phyloP scores from a whole-genome alignment of 116 monocot species.

The Cymodocea nodosa region DNA sequence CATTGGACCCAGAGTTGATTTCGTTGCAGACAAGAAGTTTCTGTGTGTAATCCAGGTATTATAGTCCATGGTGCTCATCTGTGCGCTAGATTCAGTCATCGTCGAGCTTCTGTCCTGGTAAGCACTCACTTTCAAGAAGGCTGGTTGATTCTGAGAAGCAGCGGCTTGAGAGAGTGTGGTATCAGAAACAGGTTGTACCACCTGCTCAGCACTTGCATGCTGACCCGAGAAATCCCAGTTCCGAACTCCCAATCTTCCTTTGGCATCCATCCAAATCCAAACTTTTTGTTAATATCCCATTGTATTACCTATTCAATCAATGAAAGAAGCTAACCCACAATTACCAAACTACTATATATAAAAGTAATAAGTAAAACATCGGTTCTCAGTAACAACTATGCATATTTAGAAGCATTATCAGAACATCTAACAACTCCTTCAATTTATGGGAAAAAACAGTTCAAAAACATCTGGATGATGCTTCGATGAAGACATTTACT shows the following conservation, averaged over 20 bases:
- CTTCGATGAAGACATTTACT: too few relatives aligned
- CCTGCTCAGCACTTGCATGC: slow-evolving; percentile 4
- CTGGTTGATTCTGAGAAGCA: slow-evolving; percentile 13
- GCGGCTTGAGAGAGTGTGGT: slow-evolving; percentile 9
- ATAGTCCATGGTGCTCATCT: slow-evolving; percentile 21
- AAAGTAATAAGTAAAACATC: neutral
- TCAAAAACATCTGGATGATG: too few relatives aligned
- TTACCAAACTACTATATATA: neutral
- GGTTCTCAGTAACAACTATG: neutral
- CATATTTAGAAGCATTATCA: neutral
- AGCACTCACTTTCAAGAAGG: slow-evolving; percentile 37
- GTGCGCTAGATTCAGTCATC: slow-evolving; percentile 11
- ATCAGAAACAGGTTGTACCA: slow-evolving; percentile 13
- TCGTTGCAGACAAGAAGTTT: slow-evolving; percentile 21
- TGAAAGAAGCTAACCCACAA: neutral
- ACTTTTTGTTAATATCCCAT: neutral
- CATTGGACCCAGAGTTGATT: slow-evolving; percentile 6
- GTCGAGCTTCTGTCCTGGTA: slow-evolving; percentile 20
- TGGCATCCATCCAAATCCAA: slow-evolving; percentile 29
- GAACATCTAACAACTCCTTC: neutral
- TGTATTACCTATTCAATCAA: neutral
- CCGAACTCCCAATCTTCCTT: slow-evolving; percentile 23
- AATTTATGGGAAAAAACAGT: neutral
- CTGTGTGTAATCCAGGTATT: slow-evolving; percentile 36
- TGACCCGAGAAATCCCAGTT: slow-evolving; percentile 48